A percentile compares a stretch with the other conserved stretches of the same genome.
These are phyloP conservation scores for Trifolium subterraneum DNA, from an alignment of 306 rosid species.

Conservation along the genomic window DNA sequence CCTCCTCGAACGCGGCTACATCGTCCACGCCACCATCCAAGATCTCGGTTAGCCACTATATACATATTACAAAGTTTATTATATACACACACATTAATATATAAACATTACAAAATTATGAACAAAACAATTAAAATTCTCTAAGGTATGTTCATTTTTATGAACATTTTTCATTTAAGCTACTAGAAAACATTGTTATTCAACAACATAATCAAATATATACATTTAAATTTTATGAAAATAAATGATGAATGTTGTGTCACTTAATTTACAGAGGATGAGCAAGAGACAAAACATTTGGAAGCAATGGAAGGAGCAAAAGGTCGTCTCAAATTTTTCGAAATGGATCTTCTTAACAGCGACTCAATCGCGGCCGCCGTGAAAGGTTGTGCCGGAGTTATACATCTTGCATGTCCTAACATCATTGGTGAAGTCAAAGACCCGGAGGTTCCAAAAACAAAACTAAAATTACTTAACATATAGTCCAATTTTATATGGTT, in stretches of 20 bases:
- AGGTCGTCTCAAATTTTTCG: slow-evolving; percentile 58
- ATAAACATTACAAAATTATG: neutral
- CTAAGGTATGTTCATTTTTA: neutral
- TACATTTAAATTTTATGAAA: no score
- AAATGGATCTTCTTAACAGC: slow-evolving; percentile 81
- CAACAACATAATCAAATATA: no score
- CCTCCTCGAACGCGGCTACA: slow-evolving; percentile 87
- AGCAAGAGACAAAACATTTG: slow-evolving; percentile 76
- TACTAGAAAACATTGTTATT: neutral
- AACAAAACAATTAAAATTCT: neutral
- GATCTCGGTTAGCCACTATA: slow-evolving; percentile 55
- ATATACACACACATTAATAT: neutral
- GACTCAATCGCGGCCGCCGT: slow-evolving; percentile 61
- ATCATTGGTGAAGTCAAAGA: slow-evolving; percentile 68
- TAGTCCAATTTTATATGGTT: neutral
- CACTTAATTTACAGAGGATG: slow-evolving; percentile 53
- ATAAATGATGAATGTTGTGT: slow-evolving; percentile 1
- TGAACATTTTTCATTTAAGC: neutral
- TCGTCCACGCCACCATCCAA: slow-evolving; percentile 81
- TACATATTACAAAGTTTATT: neutral
- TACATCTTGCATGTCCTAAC: slow-evolving; percentile 90
- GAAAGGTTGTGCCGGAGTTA: slow-evolving; percentile 74
- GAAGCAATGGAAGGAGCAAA: slow-evolving; percentile 66
- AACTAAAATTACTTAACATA: neutral
- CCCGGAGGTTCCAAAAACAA: slow-evolving; percentile 59